Evolutionary conservation across 2,329 filamentous ascomycete species (phyloP).

Genomic region (Lasiodiplodia hormozganensis): DNA sequence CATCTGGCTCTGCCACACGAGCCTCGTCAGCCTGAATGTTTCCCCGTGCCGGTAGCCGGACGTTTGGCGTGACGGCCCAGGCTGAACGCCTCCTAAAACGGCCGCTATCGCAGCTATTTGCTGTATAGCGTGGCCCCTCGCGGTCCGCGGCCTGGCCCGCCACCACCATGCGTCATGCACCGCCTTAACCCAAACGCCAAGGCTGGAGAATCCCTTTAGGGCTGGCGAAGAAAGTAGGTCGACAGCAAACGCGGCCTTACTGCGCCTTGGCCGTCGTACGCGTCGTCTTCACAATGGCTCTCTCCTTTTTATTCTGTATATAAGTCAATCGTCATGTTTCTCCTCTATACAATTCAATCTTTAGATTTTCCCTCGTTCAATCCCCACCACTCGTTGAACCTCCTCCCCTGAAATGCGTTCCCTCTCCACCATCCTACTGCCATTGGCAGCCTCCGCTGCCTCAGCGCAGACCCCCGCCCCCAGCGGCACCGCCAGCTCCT

Average conservation of each 20-base stretch:
- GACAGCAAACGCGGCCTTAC: constrained; percentile 17
- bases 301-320: constrained; percentile 15
- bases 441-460: neutral
- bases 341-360: neutral
- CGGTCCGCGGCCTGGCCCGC: neutral
- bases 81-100: neutral
- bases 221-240: neutral
- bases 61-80: neutral
- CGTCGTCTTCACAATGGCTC: neutral
- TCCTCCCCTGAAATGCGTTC: neutral
- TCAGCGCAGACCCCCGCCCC: constrained; percentile 1
- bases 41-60: neutral
- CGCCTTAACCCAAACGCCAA: constrained; percentile 13
- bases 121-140: neutral
- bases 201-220: neutral
- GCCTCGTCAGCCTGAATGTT: neutral
- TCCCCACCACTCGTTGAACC: neutral
- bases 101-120: neutral
- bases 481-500: neutral
- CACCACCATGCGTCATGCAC: constrained; percentile 2
- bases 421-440: constrained; percentile 7
- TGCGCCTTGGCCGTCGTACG: constrained; percentile 13
- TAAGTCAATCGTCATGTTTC: neutral
- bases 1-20: neutral
- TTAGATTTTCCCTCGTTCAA: no score